Percentiles rank a stretch among this genome's conserved stretches.
phyloP scores from a whole-genome alignment of 371 early-diverging fungal genomes.

The Mortierella sp. region DNA sequence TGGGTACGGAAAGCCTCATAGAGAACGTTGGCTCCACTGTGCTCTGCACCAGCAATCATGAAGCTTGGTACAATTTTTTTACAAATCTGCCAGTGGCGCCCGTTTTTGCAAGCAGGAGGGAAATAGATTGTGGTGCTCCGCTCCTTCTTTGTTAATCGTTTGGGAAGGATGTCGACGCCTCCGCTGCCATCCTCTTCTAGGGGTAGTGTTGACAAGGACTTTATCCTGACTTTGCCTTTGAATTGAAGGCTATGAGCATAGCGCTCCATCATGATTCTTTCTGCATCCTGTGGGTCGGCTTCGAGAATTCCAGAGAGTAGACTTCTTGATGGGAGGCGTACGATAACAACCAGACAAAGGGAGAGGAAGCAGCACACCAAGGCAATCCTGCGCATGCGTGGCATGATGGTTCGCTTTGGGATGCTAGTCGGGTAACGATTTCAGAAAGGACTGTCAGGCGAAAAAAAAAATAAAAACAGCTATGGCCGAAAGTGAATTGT shows the following conservation, averaged over 20 bases:
- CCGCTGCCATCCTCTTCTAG: slow-evolving; percentile 45
- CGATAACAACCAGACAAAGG: slow-evolving; percentile 42
- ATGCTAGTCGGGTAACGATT: not conserved
- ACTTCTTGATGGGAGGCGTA: slow-evolving; percentile 39
- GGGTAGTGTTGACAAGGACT: slow-evolving; percentile 34
- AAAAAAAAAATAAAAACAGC: not conserved
- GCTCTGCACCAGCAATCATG: slow-evolving; percentile 70
- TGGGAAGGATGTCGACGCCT: slow-evolving; percentile 36
- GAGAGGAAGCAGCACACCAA: slow-evolving; percentile 47
- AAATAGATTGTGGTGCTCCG: slow-evolving; percentile 59
- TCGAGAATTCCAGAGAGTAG: slow-evolving; percentile 50
- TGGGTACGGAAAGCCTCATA: slow-evolving; percentile 63
- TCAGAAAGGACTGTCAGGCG: not conserved
- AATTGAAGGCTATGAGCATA: slow-evolving; percentile 54
- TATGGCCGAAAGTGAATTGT: too few relatives aligned
- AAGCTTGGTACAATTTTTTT: slow-evolving; percentile 70
- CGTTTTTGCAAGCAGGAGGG: slow-evolving; percentile 63
- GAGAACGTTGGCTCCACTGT: slow-evolving; percentile 61
- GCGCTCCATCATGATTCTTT: slow-evolving; percentile 55
- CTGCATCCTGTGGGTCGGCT: slow-evolving; percentile 53
- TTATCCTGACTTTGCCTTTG: slow-evolving; percentile 56
- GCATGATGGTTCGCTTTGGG: slow-evolving; percentile 40
- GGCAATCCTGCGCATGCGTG: slow-evolving; percentile 55
- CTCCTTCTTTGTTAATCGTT: slow-evolving; percentile 45
- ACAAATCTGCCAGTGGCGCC: slow-evolving; percentile 58